phyloP scores from a whole-genome alignment of 139 green algal genomes.

The Haematococcus lacustris region DNA sequence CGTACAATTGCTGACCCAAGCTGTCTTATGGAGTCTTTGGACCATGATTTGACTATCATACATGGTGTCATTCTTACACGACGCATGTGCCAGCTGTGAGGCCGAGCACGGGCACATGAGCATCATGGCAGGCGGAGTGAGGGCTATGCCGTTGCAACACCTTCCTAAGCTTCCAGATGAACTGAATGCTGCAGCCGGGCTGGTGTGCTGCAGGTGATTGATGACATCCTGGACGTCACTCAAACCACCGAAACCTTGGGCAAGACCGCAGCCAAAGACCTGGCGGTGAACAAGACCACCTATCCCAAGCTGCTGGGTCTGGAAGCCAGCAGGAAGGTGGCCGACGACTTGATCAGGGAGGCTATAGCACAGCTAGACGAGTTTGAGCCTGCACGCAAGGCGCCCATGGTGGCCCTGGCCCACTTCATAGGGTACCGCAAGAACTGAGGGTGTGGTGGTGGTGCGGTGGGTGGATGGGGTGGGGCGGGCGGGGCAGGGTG shows the following conservation, averaged over 20 bases:
- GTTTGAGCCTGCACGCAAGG: conserved; percentile 70
- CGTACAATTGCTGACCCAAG: too few relatives aligned
- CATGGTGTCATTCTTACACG: too few relatives aligned
- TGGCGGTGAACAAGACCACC: conserved; percentile 90
- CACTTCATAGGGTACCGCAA: conserved; percentile 92
- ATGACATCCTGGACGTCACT: conserved; percentile 98
- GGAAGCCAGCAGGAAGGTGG: conserved; percentile 70
- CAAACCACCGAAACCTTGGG: conserved; percentile 86
- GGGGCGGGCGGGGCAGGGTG: too few relatives aligned
- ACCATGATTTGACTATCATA: too few relatives aligned
- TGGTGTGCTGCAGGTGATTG: conserved; percentile 69
- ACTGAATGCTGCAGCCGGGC: not conserved
- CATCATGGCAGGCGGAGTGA: too few relatives aligned
- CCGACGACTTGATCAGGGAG: conserved; percentile 82
- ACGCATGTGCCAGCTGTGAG: too few relatives aligned
- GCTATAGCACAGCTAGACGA: conserved; percentile 79
- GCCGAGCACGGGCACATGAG: too few relatives aligned
- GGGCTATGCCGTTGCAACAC: not conserved
- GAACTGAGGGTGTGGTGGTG: too few relatives aligned
- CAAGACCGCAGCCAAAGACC: conserved; percentile 98
- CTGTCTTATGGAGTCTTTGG: too few relatives aligned
- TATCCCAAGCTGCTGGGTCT: conserved; percentile 91
- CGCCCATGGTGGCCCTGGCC: conserved; percentile 84
- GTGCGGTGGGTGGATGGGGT: too few relatives aligned
- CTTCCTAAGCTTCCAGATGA: not conserved